Base-by-base conservation (phyloP, 2,329 filamentous ascomycete species). In the Simplicillium sp. region DNA sequence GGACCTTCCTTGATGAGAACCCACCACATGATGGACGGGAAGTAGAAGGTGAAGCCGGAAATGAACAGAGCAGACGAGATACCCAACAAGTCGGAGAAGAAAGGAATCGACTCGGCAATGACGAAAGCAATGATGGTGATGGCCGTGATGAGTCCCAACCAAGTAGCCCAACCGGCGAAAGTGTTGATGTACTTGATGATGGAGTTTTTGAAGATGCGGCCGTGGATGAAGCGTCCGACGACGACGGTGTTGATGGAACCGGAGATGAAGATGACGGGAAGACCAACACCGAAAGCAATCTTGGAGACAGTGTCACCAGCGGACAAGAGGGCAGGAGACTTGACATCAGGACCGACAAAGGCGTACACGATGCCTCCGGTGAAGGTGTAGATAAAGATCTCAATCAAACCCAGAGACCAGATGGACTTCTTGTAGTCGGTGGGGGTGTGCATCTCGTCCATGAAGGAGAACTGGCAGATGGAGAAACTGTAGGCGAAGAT, bases 241-340 rank as follows among this genome's bases (percentile, higher is more conserved):
- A 70, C 66, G 2, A 64, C 68, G 29, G 65, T 68, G 60, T 84
- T 81, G 56, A 87, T 82, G 14, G 83, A 80, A 38, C 82, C 84
- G 0, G 82, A 82, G 46, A 87, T 79, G 50, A 86, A 71, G 54
- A 87, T 87, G 41, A 82, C 85, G 12, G 82, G 82, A 3, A 83
- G 65, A 0, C 80, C 82, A 46, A 87, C 59, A 20, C 80, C 82
- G 52, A 82, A 87, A 2, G 81, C 80, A 7, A 87, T 60, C 54
- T 84, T 84, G 38, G 75, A 73, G 17, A 85, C 59, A 0, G 70
- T 48, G 2, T 62, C 59, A 2, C 75, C 71, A 9, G 82, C 77
- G 0, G 80, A 82, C 6, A 82, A 73, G 7, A 88, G 69, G 0
- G 84, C 82, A 1, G 84, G 84, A 1, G 77, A 80, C 42, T 69